Percentiles rank a stretch among this genome's conserved stretches.
Evolutionary conservation across 176 grass and related monocot genomes (phyloP).

Genomic region (Avena sativa): DNA sequence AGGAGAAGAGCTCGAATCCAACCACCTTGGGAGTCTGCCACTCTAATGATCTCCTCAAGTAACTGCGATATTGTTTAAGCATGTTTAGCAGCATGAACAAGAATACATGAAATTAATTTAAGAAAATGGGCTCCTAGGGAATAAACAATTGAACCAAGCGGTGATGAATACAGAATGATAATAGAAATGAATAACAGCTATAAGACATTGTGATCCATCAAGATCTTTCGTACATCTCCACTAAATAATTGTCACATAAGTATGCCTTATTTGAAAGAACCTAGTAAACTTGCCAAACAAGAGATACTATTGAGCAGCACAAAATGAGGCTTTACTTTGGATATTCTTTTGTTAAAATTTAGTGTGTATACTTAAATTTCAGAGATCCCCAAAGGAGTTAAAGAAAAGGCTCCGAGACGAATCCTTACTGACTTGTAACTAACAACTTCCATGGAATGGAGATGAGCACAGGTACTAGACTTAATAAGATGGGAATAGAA

Average conservation of each 20-base stretch:
- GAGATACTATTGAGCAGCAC: neutral
- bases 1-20: constrained; percentile 84
- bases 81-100: constrained; percentile 27
- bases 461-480: neutral
- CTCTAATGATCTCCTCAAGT: constrained; percentile 80
- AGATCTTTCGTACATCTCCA: neutral
- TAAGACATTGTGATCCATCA: neutral
- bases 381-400: neutral
- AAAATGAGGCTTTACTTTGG: constrained; percentile 12
- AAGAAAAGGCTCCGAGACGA: neutral
- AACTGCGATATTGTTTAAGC: constrained; percentile 56
- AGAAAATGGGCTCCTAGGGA: neutral
- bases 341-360: neutral
- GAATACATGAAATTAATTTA: neutral
- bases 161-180: constrained; percentile 15
- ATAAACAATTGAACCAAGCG: neutral
- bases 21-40: constrained; percentile 89
- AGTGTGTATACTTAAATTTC: neutral
- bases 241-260: neutral
- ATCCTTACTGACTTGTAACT: neutral
- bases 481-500: neutral
- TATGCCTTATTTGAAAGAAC: neutral
- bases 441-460: constrained; percentile 8
- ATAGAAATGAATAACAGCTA: neutral
- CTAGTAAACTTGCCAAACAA: constrained; percentile 9